Percentiles rank a stretch among this genome's conserved stretches.
Conservation (phyloP, 805 yeast genomes). For the Candida xyloterini region DNA sequence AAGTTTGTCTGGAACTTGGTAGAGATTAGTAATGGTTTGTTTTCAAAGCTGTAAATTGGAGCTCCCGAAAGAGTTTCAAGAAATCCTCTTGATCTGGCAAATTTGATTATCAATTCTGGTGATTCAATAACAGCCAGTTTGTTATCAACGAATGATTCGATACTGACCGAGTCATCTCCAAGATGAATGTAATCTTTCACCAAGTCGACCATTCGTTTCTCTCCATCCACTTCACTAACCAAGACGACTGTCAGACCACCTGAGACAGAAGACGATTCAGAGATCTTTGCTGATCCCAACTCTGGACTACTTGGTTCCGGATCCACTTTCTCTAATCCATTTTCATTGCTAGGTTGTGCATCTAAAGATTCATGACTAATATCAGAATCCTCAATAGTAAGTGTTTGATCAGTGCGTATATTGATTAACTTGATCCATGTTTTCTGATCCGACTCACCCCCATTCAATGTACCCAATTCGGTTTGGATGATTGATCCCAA, state of each 20-base stretch:
- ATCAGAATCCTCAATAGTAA: slow-evolving; percentile 15
- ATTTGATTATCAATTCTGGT: slow-evolving; percentile 22
- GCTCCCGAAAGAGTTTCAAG: slow-evolving; percentile 19
- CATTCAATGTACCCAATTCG: slow-evolving; percentile 24
- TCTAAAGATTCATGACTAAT: background rate
- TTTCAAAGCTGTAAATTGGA: slow-evolving; percentile 16
- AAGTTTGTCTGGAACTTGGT: slow-evolving; percentile 10
- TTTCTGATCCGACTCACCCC: slow-evolving; percentile 11
- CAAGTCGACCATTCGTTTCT: slow-evolving; percentile 2
- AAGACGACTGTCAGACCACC: slow-evolving; percentile 15
- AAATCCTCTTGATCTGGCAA: slow-evolving; percentile 15
- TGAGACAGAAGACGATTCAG: slow-evolving; percentile 5
- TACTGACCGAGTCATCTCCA: background rate
- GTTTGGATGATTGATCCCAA: slow-evolving; percentile 26
- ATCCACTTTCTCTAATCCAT: slow-evolving; percentile 9
- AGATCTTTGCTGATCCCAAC: slow-evolving; percentile 11
- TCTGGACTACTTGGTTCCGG: slow-evolving; percentile 19
- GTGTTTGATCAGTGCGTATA: slow-evolving; percentile 15
- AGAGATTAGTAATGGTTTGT: slow-evolving; percentile 11
- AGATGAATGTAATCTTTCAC: slow-evolving; percentile 5
- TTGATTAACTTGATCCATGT: slow-evolving; percentile 26
- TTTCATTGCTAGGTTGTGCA: background rate
- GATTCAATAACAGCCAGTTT: slow-evolving; percentile 14
- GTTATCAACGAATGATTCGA: slow-evolving; percentile 12
- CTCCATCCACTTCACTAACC: slow-evolving; percentile 13